phyloP scores from a whole-genome alignment of 257 asterid genomes.

The Catharanthus roseus region DNA sequence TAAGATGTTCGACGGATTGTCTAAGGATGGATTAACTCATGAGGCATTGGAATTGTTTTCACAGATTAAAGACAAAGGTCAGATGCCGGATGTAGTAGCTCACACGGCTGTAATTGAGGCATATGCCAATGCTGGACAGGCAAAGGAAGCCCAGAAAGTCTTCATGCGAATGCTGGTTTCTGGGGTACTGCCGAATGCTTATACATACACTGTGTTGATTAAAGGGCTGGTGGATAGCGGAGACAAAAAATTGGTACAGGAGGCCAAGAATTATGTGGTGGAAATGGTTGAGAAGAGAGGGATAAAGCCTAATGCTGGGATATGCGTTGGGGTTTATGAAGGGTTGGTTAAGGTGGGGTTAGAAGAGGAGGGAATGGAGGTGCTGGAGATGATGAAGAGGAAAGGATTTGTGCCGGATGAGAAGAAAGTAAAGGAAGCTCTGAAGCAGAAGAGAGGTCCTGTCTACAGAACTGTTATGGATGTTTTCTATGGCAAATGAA shows the following conservation, averaged over 20 bases:
- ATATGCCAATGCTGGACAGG: constrained; percentile 60
- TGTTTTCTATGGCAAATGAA: constrained; percentile 43
- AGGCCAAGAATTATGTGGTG: constrained; percentile 46
- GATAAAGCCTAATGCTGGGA: constrained; percentile 51
- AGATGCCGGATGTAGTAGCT: constrained; percentile 79
- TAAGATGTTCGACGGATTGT: constrained; percentile 99
- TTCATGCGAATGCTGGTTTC: constrained; percentile 62
- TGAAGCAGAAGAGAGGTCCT: constrained; percentile 41
- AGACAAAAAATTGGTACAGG: constrained; percentile 49
- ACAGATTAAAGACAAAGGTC: constrained; percentile 59
- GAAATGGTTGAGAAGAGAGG: constrained; percentile 74
- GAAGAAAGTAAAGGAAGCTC: constrained; percentile 40
- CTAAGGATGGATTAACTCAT: constrained; percentile 80
- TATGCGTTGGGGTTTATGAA: constrained; percentile 41
- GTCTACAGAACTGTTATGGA: constrained; percentile 28
- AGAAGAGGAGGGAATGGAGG: constrained; percentile 46
- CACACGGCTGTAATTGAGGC: constrained; percentile 92
- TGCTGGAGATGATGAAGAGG: constrained; percentile 63
- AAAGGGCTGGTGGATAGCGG: constrained; percentile 51
- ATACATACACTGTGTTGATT: constrained; percentile 51
- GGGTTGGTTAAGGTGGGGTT: constrained; percentile 46
- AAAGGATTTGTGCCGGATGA: constrained; percentile 55
- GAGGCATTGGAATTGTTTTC: constrained; percentile 76
- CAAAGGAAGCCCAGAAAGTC: constrained; percentile 58
- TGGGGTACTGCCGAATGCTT: constrained; percentile 74